Percentiles rank a stretch among this genome's conserved stretches.
Conservation (phyloP, 2,329 filamentous ascomycete species). For the Metarhizium robertsii region DNA sequence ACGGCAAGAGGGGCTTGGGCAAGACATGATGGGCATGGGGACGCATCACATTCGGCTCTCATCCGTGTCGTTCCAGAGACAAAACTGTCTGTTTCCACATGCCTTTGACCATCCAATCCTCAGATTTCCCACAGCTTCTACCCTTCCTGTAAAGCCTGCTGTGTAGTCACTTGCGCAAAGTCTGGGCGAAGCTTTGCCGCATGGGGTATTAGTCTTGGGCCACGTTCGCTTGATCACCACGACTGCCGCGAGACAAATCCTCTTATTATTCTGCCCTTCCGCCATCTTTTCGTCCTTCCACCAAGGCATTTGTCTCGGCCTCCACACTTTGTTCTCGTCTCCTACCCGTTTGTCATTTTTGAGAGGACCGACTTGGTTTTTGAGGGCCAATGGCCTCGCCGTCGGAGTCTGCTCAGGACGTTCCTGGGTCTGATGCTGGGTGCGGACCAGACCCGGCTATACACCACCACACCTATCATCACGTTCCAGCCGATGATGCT, state of each 20-base stretch:
- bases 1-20: background rate
- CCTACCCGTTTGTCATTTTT: background rate
- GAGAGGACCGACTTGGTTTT: background rate
- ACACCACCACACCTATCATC: background rate
- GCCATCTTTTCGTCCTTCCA: background rate
- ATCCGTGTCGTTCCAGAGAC: background rate
- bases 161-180: background rate
- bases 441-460: background rate
- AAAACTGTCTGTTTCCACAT: background rate
- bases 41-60: background rate
- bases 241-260: background rate
- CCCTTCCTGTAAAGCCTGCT: background rate
- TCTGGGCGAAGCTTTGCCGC: background rate
- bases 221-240: background rate
- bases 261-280: background rate
- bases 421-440: background rate
- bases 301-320: background rate
- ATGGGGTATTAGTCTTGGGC: background rate
- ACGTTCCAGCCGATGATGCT: background rate
- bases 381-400: slow-evolving; percentile 4
- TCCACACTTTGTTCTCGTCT: background rate
- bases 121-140: background rate
- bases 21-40: background rate
- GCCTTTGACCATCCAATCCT: background rate
- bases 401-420: slow-evolving; percentile 3